A percentile compares a stretch with the other conserved stretches of the same genome.
Evolutionary conservation across 2,329 filamentous ascomycete species (phyloP).

Genomic region (Penicillium polonicum): DNA sequence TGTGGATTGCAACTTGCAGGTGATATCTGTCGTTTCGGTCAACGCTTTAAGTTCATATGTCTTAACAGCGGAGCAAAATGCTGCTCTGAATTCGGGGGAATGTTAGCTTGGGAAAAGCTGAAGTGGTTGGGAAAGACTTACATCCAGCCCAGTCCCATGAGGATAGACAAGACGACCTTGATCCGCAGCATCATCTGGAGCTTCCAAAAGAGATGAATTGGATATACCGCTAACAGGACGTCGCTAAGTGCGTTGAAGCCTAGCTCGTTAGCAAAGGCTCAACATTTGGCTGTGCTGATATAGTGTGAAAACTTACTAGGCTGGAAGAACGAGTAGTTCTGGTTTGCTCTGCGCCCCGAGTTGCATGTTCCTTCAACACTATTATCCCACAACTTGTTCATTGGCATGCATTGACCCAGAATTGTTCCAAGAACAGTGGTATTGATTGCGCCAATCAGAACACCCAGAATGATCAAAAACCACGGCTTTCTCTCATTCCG

Average conservation of each 20-base stretch:
- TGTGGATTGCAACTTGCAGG: conserved; percentile 8
- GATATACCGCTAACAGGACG: conserved; percentile 22
- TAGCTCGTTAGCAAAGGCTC: neutral
- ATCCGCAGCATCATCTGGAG: conserved; percentile 21
- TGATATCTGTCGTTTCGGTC: conserved; percentile 14
- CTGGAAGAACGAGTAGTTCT: conserved; percentile 22
- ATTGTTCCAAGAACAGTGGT: conserved; percentile 20
- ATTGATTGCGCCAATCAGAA: conserved; percentile 19
- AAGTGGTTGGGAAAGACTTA: conserved; percentile 20
- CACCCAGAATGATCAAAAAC: conserved; percentile 20
- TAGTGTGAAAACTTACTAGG: conserved; percentile 12
- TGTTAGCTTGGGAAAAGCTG: neutral
- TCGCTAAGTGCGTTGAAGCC: conserved; percentile 22
- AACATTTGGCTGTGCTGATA: neutral
- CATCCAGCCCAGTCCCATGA: conserved; percentile 31
- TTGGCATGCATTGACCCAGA: conserved; percentile 22
- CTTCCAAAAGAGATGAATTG: conserved; percentile 24
- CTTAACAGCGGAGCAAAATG: conserved; percentile 20
- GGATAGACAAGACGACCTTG: conserved; percentile 20
- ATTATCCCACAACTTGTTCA: conserved; percentile 23
- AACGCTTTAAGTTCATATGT: conserved; percentile 18
- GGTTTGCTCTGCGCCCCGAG: conserved; percentile 11
- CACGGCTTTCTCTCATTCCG: conserved; percentile 19
- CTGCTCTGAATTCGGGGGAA: conserved; percentile 9
- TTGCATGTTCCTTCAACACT: conserved; percentile 19